Conservation (phyloP, 192 early-diverging fungal genomes). For the Pilaira anomala region DNA sequence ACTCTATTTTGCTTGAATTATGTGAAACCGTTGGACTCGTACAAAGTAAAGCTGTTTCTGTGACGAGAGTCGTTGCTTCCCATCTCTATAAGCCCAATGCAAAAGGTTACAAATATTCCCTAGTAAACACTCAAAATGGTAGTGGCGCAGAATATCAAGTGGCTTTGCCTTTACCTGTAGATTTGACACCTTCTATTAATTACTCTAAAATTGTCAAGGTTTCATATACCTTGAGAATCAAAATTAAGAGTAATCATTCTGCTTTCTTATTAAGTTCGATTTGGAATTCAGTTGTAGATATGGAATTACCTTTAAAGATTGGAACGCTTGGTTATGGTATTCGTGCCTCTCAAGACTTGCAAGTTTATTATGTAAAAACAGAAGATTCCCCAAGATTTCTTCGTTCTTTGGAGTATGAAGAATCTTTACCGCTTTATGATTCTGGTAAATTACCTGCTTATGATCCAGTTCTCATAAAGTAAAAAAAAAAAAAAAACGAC, state of each 20-base stretch:
- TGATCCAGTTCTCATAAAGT: background rate
- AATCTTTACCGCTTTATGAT: slow-evolving; percentile 22
- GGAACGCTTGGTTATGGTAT: slow-evolving; percentile 30
- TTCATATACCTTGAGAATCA: slow-evolving; percentile 6
- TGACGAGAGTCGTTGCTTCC: slow-evolving; percentile 1
- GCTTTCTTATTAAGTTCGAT: background rate
- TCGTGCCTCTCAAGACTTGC: slow-evolving; percentile 15
- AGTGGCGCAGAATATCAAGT: slow-evolving; percentile 12
- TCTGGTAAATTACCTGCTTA: slow-evolving; percentile 16
- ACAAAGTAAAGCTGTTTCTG: slow-evolving; percentile 1
- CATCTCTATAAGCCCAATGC: background rate
- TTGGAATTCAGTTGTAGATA: slow-evolving; percentile 2
- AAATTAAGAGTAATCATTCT: background rate
- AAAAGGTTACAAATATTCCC: slow-evolving; percentile 12
- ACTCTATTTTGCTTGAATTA: slow-evolving; percentile 6
- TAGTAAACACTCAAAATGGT: background rate
- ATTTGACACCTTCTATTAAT: slow-evolving; percentile 15
- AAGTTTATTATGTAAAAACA: slow-evolving; percentile 13
- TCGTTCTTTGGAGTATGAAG: slow-evolving; percentile 10
- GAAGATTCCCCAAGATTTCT: slow-evolving; percentile 13
- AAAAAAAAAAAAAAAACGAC: background rate
- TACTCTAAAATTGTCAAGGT: slow-evolving; percentile 20
- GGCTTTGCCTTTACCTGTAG: slow-evolving; percentile 9
- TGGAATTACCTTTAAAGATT: slow-evolving; percentile 20
- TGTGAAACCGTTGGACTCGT: background rate